phyloP scores from a whole-genome alignment of 768 basidiomycete genomes.

The Pholiota conissans region DNA sequence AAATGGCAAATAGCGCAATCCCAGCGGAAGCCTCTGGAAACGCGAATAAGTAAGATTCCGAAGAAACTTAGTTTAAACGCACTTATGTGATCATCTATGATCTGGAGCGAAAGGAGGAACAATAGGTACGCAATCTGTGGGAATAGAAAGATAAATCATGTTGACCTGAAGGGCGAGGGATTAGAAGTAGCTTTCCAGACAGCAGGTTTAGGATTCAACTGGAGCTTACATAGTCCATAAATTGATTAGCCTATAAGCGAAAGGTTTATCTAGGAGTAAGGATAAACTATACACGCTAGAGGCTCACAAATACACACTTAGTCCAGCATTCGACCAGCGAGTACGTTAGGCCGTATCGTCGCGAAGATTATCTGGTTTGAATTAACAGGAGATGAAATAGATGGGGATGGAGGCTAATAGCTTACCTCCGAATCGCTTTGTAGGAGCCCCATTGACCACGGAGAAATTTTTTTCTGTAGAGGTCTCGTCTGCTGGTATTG shows the following conservation, averaged over 20 bases:
- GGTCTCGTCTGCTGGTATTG: background rate
- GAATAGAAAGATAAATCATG: conserved; percentile 44
- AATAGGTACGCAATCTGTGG: conserved; percentile 47
- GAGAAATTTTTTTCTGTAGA: too few relatives aligned
- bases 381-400: too few relatives aligned
- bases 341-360: conserved; percentile 55
- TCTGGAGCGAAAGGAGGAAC: conserved; percentile 48
- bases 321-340: conserved; percentile 55
- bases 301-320: conserved; percentile 36
- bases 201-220: background rate
- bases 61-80: conserved; percentile 12
- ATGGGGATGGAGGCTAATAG: too few relatives aligned
- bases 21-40: conserved; percentile 21
- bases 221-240: conserved; percentile 29
- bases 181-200: too few relatives aligned
- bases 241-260: conserved; percentile 31
- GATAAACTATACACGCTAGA: too few relatives aligned
- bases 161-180: conserved; percentile 42
- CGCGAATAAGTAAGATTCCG: conserved; percentile 20
- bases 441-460: conserved; percentile 10
- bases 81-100: conserved; percentile 36
- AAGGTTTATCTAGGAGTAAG: too few relatives aligned
- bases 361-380: conserved; percentile 26
- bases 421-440: conserved; percentile 15
- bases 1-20: conserved; percentile 39